Evolutionary conservation across 2,329 filamentous ascomycete species (phyloP), one percentile per base, ranked within the genome.

Genomic region (Phialemoniopsis sp.): DNA sequence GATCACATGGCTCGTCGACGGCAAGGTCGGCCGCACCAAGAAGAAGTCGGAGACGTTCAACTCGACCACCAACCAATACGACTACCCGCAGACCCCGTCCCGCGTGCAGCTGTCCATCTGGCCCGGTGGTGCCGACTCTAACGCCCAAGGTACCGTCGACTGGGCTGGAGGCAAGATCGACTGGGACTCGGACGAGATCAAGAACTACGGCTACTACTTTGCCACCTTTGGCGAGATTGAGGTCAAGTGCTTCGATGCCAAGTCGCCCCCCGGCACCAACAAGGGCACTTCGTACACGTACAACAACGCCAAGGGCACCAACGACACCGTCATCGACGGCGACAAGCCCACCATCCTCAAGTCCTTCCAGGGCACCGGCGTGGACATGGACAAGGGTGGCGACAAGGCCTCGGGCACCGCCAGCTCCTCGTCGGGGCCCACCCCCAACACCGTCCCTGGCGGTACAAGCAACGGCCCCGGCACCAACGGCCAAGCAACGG

Each of bases 91-190:
- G 68, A 94, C 90, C 0, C 93, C 93, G 4, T 68, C 90, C 13
- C 87, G 91, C 51, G 78, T 98, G 38, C 89, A 96, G 70, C 76
- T 98, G 37, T 97, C 93, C 13, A 81, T 98, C 56, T 98, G 93
- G 93, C 93, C 93, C 31, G 93, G 88, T 55, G 93, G 93, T 58
- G 78, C 87, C 34, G 66, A 80, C 9, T 75, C 73, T 56, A 96
- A 96, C 62, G 85, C 78, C 31, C 58, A 86, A 59, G 93, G 93
- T 40, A 97, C 93, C 28, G 78, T 95, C 48, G 73, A 82, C 39
- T 98, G 93, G 93, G 88, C 91, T 14, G 93, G 93, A 56, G 93
- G 93, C 52, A 67, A 77, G 38, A 91, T 98, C 47, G 76, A 95
- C 71, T 98, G 93, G 91, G 70, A 86, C 58, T 80, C 78, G 48